These are phyloP conservation scores for Clarireedia paspali DNA, from an alignment of 2,329 filamentous ascomycete species.

Conservation along the genomic window DNA sequence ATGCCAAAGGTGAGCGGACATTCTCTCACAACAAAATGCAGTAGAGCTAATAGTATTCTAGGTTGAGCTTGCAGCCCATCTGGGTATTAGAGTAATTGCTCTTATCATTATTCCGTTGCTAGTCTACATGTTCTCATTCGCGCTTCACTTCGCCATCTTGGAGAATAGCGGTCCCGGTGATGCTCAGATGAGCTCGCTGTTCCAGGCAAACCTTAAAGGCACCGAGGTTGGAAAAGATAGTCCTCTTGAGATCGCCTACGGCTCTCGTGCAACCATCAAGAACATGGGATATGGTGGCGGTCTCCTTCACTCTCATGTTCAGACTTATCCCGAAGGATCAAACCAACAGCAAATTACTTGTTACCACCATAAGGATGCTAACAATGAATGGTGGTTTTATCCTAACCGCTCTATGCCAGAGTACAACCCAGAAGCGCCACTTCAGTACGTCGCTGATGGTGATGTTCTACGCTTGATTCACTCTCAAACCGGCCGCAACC, in stretches of 20 bases:
- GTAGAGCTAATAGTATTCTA: slow-evolving; percentile 25
- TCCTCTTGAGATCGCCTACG: slow-evolving; percentile 82
- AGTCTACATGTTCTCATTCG: slow-evolving; percentile 95
- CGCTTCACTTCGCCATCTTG: slow-evolving; percentile 86
- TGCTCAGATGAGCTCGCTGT: slow-evolving; percentile 99
- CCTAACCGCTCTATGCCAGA: slow-evolving; percentile 74
- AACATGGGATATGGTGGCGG: slow-evolving; percentile 99
- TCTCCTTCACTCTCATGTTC: slow-evolving; percentile 90
- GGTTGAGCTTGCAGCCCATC: slow-evolving; percentile 64
- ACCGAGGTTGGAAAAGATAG: slow-evolving; percentile 93
- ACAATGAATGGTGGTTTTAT: slow-evolving; percentile 99
- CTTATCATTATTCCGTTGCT: slow-evolving; percentile 83
- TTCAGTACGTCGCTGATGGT: slow-evolving; percentile 69
- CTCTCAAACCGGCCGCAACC: slow-evolving; percentile 89
- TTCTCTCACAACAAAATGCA: neutral
- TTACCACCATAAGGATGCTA: slow-evolving; percentile 98
- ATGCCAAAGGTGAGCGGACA: slow-evolving; percentile 64
- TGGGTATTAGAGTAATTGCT: slow-evolving; percentile 72
- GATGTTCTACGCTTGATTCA: slow-evolving; percentile 82
- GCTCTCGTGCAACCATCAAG: slow-evolving; percentile 88
- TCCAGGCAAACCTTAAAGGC: slow-evolving; percentile 92
- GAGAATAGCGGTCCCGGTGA: slow-evolving; percentile 92
- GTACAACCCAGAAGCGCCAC: slow-evolving; percentile 63
- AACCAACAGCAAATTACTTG: slow-evolving; percentile 94
- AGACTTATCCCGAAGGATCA: slow-evolving; percentile 92